Base-by-base conservation (phyloP, 768 basidiomycete species). In the Boletellus emodensis region DNA sequence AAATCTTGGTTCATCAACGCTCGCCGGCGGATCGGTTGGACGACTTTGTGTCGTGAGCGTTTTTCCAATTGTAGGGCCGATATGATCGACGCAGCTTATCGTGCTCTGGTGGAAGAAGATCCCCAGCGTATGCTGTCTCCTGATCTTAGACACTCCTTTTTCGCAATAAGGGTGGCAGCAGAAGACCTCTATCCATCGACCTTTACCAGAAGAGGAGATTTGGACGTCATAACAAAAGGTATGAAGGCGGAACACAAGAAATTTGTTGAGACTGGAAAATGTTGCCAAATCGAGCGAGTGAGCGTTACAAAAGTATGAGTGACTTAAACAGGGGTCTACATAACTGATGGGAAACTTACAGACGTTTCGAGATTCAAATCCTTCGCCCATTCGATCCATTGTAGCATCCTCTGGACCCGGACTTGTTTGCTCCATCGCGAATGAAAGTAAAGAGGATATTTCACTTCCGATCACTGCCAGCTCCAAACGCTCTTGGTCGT, bases 11-110 rank as follows among this genome's bases (percentile, higher is more conserved):
- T 82, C 30, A 54, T 70, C 17, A 72, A 74, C 8, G 67, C 64
- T 1, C 72, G 81, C 1, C 74, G 73, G 18, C 72, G 79, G 0
- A 81, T 81, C 0, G 80, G 80, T 0, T 83, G 81, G 81, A 80
- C 73, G 10, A 13, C 47, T 0, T 44, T 80, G 0, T 72, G 75
- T 4, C 67, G 65, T 1, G 56, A 61, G 3, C 26, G 22, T 32
- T 67, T 72, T 17, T 48, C 56, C 8, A 62, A 55, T 9, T 59
- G 63, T 12, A 53, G 63, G 10, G 52, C 57, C 1, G 67, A 68
- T 13, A 60, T 63, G 20, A 15, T 69, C 0, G 61, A 66, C 3
- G 61, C 66, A 2, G 71, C 71, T 5, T 59, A 51, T 33, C 54
- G 63, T 2, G 62, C 64, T 1, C 46, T 71, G 11, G 54, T 69